Percentiles rank a stretch among this genome's conserved stretches.
Evolutionary conservation across 306 rosid species (phyloP).

Genomic region (Canavalia gladiata): DNA sequence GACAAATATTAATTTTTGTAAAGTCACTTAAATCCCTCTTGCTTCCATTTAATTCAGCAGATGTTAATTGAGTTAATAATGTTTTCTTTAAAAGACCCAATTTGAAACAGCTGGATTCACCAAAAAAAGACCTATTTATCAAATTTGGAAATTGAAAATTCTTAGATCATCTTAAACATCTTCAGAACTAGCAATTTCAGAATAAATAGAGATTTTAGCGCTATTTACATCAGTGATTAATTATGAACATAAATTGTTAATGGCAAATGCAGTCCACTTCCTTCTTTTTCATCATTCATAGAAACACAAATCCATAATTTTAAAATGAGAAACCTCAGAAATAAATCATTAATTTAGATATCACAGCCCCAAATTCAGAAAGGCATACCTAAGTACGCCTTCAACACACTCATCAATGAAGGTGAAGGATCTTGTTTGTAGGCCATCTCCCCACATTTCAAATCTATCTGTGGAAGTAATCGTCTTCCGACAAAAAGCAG

Average conservation of each 20-base stretch:
- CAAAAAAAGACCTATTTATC: not conserved
- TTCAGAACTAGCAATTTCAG: slow-evolving; percentile 8
- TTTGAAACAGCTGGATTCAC: not conserved
- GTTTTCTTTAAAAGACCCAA: slow-evolving; percentile 10
- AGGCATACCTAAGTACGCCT: slow-evolving; percentile 91
- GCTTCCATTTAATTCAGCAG: slow-evolving; percentile 16
- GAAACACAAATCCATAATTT: slow-evolving; percentile 20
- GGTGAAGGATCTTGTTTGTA: slow-evolving; percentile 96
- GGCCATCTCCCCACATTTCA: slow-evolving; percentile 99
- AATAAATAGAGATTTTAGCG: slow-evolving; percentile 20
- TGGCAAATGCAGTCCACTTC: slow-evolving; percentile 10
- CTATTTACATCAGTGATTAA: not conserved
- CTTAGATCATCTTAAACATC: slow-evolving; percentile 1
- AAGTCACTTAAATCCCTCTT: slow-evolving; percentile 2
- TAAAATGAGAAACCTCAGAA: slow-evolving; percentile 14
- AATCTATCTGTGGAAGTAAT: slow-evolving; percentile 79
- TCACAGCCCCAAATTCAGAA: slow-evolving; percentile 17
- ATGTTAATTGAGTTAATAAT: slow-evolving; percentile 22
- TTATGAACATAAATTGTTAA: not conserved
- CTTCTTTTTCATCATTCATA: slow-evolving; percentile 23
- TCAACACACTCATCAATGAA: slow-evolving; percentile 99
- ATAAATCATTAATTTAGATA: slow-evolving; percentile 9
- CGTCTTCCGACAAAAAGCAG: slow-evolving; percentile 94
- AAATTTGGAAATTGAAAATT: slow-evolving; percentile 17
- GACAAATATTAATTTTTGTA: slow-evolving; percentile 18